Conservation (phyloP, 2,329 filamentous ascomycete genomes). For the Trichoderma cornu-damae region DNA sequence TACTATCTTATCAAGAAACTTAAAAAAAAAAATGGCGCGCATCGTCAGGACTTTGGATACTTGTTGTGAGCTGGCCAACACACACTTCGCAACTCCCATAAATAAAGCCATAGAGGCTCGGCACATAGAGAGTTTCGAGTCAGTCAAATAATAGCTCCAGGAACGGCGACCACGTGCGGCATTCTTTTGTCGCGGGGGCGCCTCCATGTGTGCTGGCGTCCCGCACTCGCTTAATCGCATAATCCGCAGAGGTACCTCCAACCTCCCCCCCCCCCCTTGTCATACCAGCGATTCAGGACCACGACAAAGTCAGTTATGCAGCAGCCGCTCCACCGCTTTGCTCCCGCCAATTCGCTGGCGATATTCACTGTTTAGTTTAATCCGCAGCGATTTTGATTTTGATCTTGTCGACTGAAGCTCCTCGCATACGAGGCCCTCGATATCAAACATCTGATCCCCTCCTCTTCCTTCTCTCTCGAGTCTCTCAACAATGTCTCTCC, state of each 20-base stretch:
- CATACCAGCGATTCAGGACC: constrained; percentile 1
- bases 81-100: not conserved
- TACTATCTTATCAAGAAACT: not conserved
- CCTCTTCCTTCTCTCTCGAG: constrained; percentile 6
- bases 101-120: too few relatives aligned
- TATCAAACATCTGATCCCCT: not conserved
- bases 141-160: constrained; percentile 14
- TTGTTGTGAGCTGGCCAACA: not conserved
- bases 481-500: constrained; percentile 43
- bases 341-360: constrained; percentile 12
- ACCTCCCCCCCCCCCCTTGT: not conserved
- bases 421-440: not conserved
- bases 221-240: constrained; percentile 24
- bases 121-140: too few relatives aligned
- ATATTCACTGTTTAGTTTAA: not conserved
- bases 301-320: constrained; percentile 2
- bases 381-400: not conserved
- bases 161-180: constrained; percentile 13
- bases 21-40: not conserved
- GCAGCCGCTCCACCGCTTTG: constrained; percentile 15
- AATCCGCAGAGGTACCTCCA: constrained; percentile 3
- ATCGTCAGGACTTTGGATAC: not conserved
- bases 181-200: not conserved
- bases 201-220: not conserved
- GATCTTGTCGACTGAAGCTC: not conserved